A percentile compares a stretch with the other conserved stretches of the same genome.
phyloP scores from a whole-genome alignment of 352 stramenopile species.

The Phytophthora fragariae region DNA sequence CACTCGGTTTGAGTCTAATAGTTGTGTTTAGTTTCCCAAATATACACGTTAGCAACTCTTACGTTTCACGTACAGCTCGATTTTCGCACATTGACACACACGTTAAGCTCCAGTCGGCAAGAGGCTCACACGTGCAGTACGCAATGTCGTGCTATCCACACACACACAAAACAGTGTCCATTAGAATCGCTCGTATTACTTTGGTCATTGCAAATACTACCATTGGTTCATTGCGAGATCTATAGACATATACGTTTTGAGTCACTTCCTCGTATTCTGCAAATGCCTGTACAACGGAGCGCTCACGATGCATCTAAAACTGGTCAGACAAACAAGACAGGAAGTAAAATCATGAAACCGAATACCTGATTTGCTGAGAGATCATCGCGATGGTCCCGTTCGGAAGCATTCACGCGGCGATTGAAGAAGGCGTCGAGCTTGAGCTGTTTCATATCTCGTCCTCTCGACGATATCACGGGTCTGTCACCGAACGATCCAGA shows the following conservation, averaged over 20 bases:
- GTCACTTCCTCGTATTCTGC: too few species aligned
- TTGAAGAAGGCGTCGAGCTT: too few species aligned
- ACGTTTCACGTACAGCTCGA: conserved; percentile 5
- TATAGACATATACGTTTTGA: conserved; percentile 4
- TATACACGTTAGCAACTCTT: background rate
- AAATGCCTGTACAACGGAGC: too few species aligned
- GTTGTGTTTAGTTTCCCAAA: background rate
- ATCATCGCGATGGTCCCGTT: too few species aligned
- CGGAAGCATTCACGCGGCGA: too few species aligned
- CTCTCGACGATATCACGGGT: too few species aligned
- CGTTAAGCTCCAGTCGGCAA: too few species aligned
- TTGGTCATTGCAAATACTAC: conserved; percentile 1
- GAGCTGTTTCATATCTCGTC: background rate
- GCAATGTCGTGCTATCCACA: background rate
- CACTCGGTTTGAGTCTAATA: conserved; percentile 11
- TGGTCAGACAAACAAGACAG: too few species aligned
- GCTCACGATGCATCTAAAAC: too few species aligned
- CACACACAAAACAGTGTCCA: background rate
- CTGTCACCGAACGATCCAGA: too few species aligned
- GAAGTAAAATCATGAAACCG: too few species aligned
- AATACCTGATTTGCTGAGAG: too few species aligned
- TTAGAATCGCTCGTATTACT: background rate
- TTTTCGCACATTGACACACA: conserved; percentile 6
- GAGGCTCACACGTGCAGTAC: conserved; percentile 6
- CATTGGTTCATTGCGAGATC: background rate